A percentile compares a stretch with the other conserved stretches of the same genome.
Evolutionary conservation across 192 early-diverging fungal genomes (phyloP).

Genomic region (Polychytrium aggregatum): DNA sequence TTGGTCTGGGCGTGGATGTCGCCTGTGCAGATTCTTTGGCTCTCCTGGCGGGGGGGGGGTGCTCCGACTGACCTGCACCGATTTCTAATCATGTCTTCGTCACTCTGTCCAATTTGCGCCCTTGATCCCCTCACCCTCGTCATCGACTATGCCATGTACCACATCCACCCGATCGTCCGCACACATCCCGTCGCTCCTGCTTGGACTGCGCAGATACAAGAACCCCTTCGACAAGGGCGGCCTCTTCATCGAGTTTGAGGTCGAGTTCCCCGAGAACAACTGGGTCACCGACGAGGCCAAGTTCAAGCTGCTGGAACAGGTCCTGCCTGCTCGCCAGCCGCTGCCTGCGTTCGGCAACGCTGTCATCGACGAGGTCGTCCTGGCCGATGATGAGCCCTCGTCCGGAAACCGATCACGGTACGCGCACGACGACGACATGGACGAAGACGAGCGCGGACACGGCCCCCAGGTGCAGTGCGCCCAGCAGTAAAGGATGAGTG

Average conservation of each 20-base stretch:
- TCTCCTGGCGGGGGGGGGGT: too few relatives aligned
- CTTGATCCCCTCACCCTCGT: neutral
- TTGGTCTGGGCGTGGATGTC: neutral
- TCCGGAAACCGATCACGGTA: conserved; percentile 49
- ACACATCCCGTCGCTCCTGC: too few relatives aligned
- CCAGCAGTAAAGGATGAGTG: conserved; percentile 66
- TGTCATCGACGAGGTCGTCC: conserved; percentile 71
- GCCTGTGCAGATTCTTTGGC: neutral
- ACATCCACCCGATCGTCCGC: too few relatives aligned
- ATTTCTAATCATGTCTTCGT: too few relatives aligned
- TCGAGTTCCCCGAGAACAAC: conserved; percentile 83
- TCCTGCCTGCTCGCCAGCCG: conserved; percentile 64
- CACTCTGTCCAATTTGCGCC: neutral
- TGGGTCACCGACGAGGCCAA: conserved; percentile 61
- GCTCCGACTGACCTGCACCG: too few relatives aligned
- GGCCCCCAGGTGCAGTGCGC: conserved; percentile 89
- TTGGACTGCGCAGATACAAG: conserved; percentile 41
- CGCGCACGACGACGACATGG: conserved; percentile 24
- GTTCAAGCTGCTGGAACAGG: conserved; percentile 63
- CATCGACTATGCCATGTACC: too few relatives aligned
- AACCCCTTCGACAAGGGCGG: conserved; percentile 73
- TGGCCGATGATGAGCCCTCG: conserved; percentile 62
- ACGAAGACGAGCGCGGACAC: conserved; percentile 58
- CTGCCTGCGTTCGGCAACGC: conserved; percentile 44
- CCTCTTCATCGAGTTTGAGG: conserved; percentile 84